These are phyloP conservation scores for Trametes maxima DNA, from an alignment of 768 basidiomycete genomes.

Conservation along the genomic window DNA sequence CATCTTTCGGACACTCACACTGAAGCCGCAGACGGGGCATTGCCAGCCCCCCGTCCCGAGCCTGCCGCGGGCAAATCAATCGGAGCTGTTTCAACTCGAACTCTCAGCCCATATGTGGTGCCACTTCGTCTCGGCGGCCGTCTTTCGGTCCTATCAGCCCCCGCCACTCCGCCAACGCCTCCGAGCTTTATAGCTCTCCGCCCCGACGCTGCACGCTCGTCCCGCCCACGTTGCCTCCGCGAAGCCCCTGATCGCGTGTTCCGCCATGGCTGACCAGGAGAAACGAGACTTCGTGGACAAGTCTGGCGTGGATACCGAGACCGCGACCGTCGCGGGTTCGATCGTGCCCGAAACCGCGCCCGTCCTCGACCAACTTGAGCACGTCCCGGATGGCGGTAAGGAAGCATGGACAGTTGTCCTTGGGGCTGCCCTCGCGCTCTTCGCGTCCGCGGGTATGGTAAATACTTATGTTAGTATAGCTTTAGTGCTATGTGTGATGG, in stretches of 20 bases:
- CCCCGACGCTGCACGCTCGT: not conserved
- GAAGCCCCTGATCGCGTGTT: not conserved
- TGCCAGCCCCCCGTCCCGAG: no score
- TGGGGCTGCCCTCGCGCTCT: constrained; percentile 25
- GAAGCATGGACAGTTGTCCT: constrained; percentile 30
- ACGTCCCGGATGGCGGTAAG: constrained; percentile 31
- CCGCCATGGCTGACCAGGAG: not conserved
- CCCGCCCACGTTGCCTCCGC: not conserved
- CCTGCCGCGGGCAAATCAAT: no score
- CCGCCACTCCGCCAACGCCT: no score
- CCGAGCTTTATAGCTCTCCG: not conserved
- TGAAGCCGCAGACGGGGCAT: no score
- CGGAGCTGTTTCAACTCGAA: no score
- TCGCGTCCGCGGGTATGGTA: constrained; percentile 27
- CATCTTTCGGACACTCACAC: no score
- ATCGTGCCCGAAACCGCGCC: not conserved
- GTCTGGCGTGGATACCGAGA: constrained; percentile 1
- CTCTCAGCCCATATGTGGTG: no score
- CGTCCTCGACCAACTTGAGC: constrained; percentile 1
- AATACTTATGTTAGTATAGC: constrained; percentile 23
- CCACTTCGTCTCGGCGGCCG: no score
- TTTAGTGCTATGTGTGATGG: not conserved
- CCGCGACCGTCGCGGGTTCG: not conserved
- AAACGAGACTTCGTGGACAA: not conserved
- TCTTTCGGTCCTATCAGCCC: no score